phyloP scores from a whole-genome alignment of 2,329 filamentous ascomycete species.

The Fusarium camptoceras region DNA sequence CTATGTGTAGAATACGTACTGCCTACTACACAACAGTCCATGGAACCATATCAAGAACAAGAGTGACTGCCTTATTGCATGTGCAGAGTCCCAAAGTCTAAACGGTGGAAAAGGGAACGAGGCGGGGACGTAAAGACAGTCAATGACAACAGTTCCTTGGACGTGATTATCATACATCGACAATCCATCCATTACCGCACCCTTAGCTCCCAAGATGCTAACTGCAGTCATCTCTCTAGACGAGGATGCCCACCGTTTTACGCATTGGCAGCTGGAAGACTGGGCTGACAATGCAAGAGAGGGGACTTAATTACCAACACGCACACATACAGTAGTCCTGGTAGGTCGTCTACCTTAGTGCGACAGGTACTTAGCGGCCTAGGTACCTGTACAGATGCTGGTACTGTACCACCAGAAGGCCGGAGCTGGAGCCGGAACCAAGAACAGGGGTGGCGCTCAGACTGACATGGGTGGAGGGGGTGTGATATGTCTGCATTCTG shows the following conservation, averaged over 20 bases:
- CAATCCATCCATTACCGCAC: conserved; percentile 16
- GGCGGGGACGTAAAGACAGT: neutral
- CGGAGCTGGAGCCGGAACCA: conserved; percentile 44
- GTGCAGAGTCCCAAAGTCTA: neutral
- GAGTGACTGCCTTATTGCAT: neutral
- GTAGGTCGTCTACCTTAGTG: neutral
- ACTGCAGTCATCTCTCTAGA: conserved; percentile 10
- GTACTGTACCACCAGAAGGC: conserved; percentile 35
- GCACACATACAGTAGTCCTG: neutral
- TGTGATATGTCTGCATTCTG: neutral
- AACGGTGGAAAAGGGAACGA: neutral
- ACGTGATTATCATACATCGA: neutral
- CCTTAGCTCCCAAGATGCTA: neutral
- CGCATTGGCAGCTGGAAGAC: conserved; percentile 27
- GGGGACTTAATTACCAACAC: neutral
- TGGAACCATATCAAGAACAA: neutral
- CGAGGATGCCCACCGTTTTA: conserved; percentile 31
- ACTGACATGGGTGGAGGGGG: conserved; percentile 20
- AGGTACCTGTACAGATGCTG: neutral
- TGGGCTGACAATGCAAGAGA: conserved; percentile 11
- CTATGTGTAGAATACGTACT: neutral
- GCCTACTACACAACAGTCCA: neutral
- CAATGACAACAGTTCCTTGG: neutral
- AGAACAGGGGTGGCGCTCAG: conserved; percentile 32
- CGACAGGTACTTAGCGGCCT: neutral